Conservation (phyloP, 106 monocot species). For the Ottelia alismoides region DNA sequence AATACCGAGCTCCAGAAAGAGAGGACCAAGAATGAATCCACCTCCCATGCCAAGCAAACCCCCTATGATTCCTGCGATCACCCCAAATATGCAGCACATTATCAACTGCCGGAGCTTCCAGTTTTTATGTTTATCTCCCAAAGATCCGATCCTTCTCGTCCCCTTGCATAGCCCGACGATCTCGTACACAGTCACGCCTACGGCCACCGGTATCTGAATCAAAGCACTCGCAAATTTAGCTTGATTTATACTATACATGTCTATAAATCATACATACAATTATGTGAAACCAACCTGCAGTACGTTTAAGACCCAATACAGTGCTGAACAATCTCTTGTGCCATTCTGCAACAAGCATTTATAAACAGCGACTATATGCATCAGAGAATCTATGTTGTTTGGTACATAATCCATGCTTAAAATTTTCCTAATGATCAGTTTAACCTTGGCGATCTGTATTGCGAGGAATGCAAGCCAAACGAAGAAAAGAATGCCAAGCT, state of each 20-base stretch:
- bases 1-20: too few relatives aligned
- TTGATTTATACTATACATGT: neutral
- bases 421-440: neutral
- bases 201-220: conserved; percentile 72
- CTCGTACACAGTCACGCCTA: conserved; percentile 61
- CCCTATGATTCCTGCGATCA: too few relatives aligned
- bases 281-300: conserved; percentile 32
- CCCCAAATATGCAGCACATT: too few relatives aligned
- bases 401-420: too few relatives aligned
- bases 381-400: too few relatives aligned
- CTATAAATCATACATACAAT: neutral
- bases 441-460: conserved; percentile 50
- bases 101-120: too few relatives aligned
- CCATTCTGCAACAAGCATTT: conserved; percentile 29
- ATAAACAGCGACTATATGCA: conserved; percentile 4
- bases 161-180: conserved; percentile 53
- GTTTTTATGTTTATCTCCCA: too few relatives aligned
- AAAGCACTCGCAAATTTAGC: too few relatives aligned
- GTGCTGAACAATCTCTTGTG: conserved; percentile 37
- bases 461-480: conserved; percentile 64
- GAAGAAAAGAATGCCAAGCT: conserved; percentile 65
- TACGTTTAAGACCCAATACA: conserved; percentile 59
- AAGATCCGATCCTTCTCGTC: conserved; percentile 52
- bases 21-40: too few relatives aligned
- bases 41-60: too few relatives aligned